Evolutionary conservation across 78 protist genomes (phyloP), one percentile per base, ranked within the genome.

Genomic region (Planoprotostelium fungivorum): DNA sequence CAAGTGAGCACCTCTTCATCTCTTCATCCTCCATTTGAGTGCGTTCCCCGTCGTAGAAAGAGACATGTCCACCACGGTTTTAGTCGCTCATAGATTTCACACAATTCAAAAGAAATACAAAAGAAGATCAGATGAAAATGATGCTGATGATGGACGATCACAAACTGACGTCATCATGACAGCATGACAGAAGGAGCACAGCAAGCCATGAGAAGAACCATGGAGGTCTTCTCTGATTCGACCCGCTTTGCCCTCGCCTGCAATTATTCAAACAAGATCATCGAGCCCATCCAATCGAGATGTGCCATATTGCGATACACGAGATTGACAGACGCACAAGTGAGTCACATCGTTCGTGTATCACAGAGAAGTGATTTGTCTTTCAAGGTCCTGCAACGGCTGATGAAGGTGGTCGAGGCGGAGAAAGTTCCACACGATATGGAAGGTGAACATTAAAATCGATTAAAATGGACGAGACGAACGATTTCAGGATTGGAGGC

Each of bases 261-360:
- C 96, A 98, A 97, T 91, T 96, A 97, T 85, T 93, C 93, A 1
- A 37, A 86, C 9, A 88, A 97, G 23, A 97, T 99, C 89, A 99
- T 98, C 51, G 99, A 97, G 35, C 99, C 99, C 0, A 88, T 99
- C 28, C 93, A 98, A 34, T 96, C 98, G 5, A 95, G 99, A 29
- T 99, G 99, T 89, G 99, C 99, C 51, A 98, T 98, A 86, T 95
- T 98, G 39, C 96, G 99, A 23, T 99, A 97, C 92, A 95, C 94
- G 88, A 94, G 98, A 16, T 83, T 99, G 31, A 31, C 93, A 0
- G 63, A 31, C 31, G 89, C 38, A 16, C 94, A 51, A 51, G 73
- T 51, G 16, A 25, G 73, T 51, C 31, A 5, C 73, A n/a, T n/a
- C n/a, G n/a, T n/a, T n/a, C n/a, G n/a, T n/a, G n/a, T n/a, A n/a